Base-by-base conservation (phyloP, 2,329 filamentous ascomycete species). In the Beauveria varroae region DNA sequence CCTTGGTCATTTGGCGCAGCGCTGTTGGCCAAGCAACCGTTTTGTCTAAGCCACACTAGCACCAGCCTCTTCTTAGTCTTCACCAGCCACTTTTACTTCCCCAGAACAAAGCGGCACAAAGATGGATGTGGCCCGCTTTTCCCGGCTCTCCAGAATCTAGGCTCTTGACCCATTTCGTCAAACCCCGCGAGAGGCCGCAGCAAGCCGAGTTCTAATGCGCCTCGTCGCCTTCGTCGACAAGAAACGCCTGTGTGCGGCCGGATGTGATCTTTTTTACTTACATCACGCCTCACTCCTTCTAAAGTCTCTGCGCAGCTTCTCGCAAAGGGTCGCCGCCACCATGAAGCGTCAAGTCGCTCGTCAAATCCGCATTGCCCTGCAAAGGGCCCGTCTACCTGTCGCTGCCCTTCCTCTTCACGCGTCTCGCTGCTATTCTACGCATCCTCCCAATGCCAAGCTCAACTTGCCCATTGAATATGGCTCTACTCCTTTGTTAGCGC, bases 401-500 rank as follows among this genome's bases (percentile, higher is more conserved):
- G 43, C 26, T 14, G 51, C 57, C 44, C 46, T 61, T 20, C 57
- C 57, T 26, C 46, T 63, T 30, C 62, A 58, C 57, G 57, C 53
- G 22, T 60, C 62, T 37, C 66, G 71, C 44, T 71, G 66, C 64
- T 85, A 85, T 71, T 86, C 83, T 61, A 81, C 81, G 55, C 80
- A 83, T 62, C 81, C 81, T 37, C 79, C 83, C 28, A 83, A 83
- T 62, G 85, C 85, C 57, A 81, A 78, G 66, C 84, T 99, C 60
- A 99, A 99, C 74, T 76, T 91, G 53, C 90, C 93, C 7, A 86
- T 91, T 67, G 93, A 98, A 78, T 99, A 95, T 76, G 85, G 87
- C 64, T 86, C 88, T 18, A 96, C 89, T 1, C 83, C 91, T 16
- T 77, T 98, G 46, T 83, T 99, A 30, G 84, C 91, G 62, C 95